A percentile compares a stretch with the other conserved stretches of the same genome.
These are phyloP conservation scores for Thielaviopsis euricoi DNA, from an alignment of 2,329 filamentous ascomycete species.

Conservation along the genomic window DNA sequence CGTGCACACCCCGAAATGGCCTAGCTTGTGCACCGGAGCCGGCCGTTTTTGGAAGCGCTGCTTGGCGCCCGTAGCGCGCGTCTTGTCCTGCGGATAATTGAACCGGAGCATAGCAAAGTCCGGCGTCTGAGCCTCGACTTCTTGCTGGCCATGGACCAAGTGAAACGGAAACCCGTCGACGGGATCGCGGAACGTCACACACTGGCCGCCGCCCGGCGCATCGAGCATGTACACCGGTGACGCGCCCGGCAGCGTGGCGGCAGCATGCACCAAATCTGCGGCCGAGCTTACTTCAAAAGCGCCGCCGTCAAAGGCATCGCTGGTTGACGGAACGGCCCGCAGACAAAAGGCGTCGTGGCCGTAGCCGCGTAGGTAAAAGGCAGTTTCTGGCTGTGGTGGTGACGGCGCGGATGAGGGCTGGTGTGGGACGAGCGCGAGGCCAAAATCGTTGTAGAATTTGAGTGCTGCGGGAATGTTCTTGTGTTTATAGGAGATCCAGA, in stretches of 20 bases:
- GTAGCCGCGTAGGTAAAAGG: conserved; percentile 43
- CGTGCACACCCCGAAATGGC: conserved; percentile 37
- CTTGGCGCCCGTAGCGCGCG: conserved; percentile 28
- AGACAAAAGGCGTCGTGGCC: conserved; percentile 43
- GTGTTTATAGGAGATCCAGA: conserved; percentile 24
- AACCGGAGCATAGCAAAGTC: conserved; percentile 26
- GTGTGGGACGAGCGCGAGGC: conserved; percentile 22
- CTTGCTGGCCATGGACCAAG: conserved; percentile 36
- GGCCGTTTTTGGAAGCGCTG: conserved; percentile 33
- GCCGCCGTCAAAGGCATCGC: conserved; percentile 37
- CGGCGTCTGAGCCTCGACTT: conserved; percentile 19
- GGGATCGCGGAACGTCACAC: conserved; percentile 34
- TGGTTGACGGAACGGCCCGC: conserved; percentile 30
- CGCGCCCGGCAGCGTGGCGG: conserved; percentile 28
- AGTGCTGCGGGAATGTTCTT: conserved; percentile 24
- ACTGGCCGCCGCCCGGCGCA: conserved; percentile 35
- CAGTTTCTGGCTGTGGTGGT: conserved; percentile 16
- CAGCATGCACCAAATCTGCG: conserved; percentile 35
- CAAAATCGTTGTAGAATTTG: conserved; percentile 31
- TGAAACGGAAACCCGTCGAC: conserved; percentile 41
- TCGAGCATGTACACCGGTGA: conserved; percentile 32
- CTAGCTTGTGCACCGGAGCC: conserved; percentile 34
- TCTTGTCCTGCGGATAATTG: conserved; percentile 28
- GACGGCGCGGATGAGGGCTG: conserved; percentile 14
- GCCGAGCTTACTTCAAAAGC: conserved; percentile 40